phyloP scores from a whole-genome alignment of 306 rosid genomes.

The Mimosa pudica region DNA sequence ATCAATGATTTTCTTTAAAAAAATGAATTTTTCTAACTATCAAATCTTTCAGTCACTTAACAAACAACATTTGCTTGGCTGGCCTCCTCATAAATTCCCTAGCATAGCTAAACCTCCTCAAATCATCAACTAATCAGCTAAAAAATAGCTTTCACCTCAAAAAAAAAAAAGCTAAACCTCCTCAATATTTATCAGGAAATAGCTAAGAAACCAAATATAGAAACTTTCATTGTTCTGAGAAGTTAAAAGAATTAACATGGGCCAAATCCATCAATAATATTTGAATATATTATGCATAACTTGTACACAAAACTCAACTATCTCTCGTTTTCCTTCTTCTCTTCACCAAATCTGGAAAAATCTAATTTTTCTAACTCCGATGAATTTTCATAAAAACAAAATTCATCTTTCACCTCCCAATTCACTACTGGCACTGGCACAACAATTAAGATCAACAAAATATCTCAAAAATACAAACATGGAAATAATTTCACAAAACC shows the following conservation, averaged over 20 bases:
- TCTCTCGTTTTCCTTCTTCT: not conserved
- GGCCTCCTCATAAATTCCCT: slow-evolving; percentile 7
- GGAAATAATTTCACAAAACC: too few species aligned
- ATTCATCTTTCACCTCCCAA: too few species aligned
- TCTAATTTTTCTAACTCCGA: too few species aligned
- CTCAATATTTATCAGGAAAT: slow-evolving; percentile 3
- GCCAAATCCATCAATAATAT: not conserved
- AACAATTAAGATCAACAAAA: too few species aligned
- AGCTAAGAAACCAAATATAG: slow-evolving; percentile 1
- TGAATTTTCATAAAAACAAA: too few species aligned
- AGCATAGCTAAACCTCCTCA: slow-evolving; percentile 7
- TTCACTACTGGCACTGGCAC: too few species aligned
- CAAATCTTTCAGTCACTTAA: not conserved
- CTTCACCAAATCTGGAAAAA: not conserved
- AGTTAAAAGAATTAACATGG: not conserved
- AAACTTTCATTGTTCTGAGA: not conserved
- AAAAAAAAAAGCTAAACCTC: not conserved
- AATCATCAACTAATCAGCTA: not conserved
- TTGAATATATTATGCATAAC: not conserved
- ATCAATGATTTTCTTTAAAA: not conserved
- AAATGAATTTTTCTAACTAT: not conserved
- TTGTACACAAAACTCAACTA: too few species aligned
- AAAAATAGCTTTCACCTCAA: too few species aligned
- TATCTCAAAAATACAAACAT: too few species aligned
- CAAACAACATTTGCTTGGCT: not conserved